Evolutionary conservation across 2,329 filamentous ascomycete species (phyloP), one percentile per base, ranked within the genome.

Genomic region (Onygenales sp.): DNA sequence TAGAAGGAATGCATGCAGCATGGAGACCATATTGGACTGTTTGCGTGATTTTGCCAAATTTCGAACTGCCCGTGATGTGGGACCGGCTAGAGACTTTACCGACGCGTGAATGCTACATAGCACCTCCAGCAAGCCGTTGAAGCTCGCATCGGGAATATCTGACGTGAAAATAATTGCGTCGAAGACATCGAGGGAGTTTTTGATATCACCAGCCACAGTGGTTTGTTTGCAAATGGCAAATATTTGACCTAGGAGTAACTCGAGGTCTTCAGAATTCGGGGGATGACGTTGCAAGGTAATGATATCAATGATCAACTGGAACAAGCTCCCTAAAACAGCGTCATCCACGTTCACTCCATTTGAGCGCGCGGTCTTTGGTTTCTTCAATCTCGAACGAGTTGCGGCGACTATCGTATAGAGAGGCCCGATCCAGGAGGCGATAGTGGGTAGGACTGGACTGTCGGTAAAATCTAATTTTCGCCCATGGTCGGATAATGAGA

Each of bases 61-160:
- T 40, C 70, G 68, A 34, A 73, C 70, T 32, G 67, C 69, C 51
- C 69, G 63, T 13, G 70, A 71, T 1, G 70, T 73, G 27, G 70
- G 70, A 4, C 70, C 70, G 34, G 70, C 70, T 21, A 73, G 57
- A 36, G 70, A 65, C 53, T 70, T 73, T 33, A 73, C 70, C 17
- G 70, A 73, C 37, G 69, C 68, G 60, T 72, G 70, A 31, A 73
- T 73, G 54, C 69, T 72, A 62, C 70, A 73, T 37, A 73, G 60
- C 34, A 73, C 69, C 52, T 73, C 70, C 32, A 73, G 57, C 48
- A 73, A 58, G 32, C 63, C 59, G 37, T 63, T 54, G 46, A 73
- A 70, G 51, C 65, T 71, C 53, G 57, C 56, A 42, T 70, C 63
- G 3, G 70, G 70, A 2, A 73, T 62, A 56, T 69, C 63, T n/a